Evolutionary conservation across 106 monocot species (phyloP), one percentile per base, ranked within the genome.

Genomic region (Alisma plantagoaquatica): DNA sequence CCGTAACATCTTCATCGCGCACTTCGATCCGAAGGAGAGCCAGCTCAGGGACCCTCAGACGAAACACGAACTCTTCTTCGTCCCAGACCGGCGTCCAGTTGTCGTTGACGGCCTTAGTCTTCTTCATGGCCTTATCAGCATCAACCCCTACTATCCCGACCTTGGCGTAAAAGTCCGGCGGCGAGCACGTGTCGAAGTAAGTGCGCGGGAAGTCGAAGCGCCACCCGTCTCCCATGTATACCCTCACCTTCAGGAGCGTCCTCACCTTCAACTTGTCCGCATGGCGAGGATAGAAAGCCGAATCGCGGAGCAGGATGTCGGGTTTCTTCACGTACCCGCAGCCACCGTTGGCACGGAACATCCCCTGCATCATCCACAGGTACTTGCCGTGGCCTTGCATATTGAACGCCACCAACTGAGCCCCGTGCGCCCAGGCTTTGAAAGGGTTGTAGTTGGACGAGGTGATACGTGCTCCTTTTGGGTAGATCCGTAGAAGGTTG

Each of bases 391-490:
- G 66, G 30, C 88, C 83, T 83, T 90, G 84, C 90, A 84, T 90
- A 69, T 90, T 90, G 43, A 90, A 90, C 52, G 90, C 90, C 56
- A 90, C 77, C 90, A 90, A 80, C 57, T 90, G 84, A 52, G 84
- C 90, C 54, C 90, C 84, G 69, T 90, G 90, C 61, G 80, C 47
- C 90, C 90, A 90, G 10, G 77, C 90, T 62, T 75, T 56, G 38
- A 83, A 60, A 14, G 90, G 84, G 38, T 84, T 84, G 62, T 75
- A 90, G 43, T 90, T 90, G 6, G 90, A 80, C 14, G 90, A 90
- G 43, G 61, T 61, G 22, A 90, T 31, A 18, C 90, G 79, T 28
- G 77, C 77, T 6, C 74, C 80, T 35, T 80, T 90, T 49, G 90
- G 84, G 54, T 80, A 90, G 47, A 90, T 68, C 57, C 84, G 83